phyloP scores from a whole-genome alignment of 495 filamentous ascomycete genomes.

The Xylaria intraflava region DNA sequence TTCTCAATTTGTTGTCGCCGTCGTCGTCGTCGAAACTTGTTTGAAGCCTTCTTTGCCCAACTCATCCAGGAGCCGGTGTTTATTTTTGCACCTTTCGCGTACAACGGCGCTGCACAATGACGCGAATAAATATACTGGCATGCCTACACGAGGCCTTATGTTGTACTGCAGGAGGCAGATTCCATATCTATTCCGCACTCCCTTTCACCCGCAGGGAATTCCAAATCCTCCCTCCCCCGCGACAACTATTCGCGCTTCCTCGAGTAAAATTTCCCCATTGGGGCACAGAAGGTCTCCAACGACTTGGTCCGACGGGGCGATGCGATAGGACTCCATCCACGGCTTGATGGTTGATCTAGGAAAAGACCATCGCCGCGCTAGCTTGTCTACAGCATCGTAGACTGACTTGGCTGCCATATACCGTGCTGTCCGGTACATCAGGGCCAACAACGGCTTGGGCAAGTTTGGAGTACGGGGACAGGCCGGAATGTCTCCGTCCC shows the following conservation, averaged over 20 bases:
- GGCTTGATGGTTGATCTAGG: neutral
- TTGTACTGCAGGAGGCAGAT: neutral
- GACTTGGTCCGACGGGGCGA: neutral
- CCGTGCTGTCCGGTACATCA: no score
- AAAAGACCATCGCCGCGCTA: no score
- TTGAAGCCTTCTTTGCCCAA: no score
- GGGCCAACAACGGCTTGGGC: no score
- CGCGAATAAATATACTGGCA: neutral
- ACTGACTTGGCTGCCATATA: no score
- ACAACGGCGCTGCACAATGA: neutral
- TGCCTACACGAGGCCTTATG: neutral
- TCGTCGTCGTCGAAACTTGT: neutral
- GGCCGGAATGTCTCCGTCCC: no score
- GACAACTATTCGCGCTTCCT: neutral
- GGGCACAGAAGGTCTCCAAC: neutral
- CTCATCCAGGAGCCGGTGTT: no score
- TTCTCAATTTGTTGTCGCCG: no score
- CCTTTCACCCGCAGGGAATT: neutral
- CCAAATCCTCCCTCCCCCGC: conserved; percentile 4
- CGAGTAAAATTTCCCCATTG: conserved; percentile 10
- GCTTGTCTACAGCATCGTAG: no score
- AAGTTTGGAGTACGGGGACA: no score
- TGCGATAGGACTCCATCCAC: neutral
- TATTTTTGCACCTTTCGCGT: no score
- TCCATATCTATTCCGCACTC: neutral